Conservation (phyloP, 306 rosid genomes). For the Quercus aquifolioides region DNA sequence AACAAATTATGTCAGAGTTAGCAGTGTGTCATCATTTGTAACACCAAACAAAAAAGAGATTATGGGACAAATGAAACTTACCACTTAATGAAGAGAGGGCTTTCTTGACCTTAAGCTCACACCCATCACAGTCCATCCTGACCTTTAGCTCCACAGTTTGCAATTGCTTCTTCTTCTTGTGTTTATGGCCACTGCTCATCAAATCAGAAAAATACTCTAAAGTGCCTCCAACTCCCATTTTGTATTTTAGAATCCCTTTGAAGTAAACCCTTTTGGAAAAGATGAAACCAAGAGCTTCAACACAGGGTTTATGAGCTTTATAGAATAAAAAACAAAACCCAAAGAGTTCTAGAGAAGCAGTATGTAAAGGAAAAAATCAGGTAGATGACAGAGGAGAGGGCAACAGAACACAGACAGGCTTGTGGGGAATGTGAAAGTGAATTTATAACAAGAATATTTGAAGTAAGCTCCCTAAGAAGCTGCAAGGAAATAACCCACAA, state of each 20-base stretch:
- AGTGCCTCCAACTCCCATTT: conserved; percentile 93
- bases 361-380: conserved; percentile 10
- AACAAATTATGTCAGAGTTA: conserved; percentile 6
- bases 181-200: conserved; percentile 52
- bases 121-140: conserved; percentile 99
- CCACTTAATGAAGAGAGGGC: conserved; percentile 80
- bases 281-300: background rate
- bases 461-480: conserved; percentile 37
- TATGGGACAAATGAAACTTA: conserved; percentile 20
- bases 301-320: conserved; percentile 9
- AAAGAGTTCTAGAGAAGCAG: conserved; percentile 1
- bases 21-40: background rate
- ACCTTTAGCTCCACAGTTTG: conserved; percentile 87
- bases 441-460: conserved; percentile 21
- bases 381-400: background rate
- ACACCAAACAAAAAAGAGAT: background rate
- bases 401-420: conserved; percentile 12
- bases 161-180: conserved; percentile 76
- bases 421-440: conserved; percentile 17
- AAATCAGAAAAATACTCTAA: conserved; percentile 84
- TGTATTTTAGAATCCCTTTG: conserved; percentile 13
- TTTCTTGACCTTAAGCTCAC: conserved; percentile 95
- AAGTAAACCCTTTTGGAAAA: background rate
- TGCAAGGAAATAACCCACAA: conserved; percentile 38
- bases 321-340: background rate